A percentile compares a stretch with the other conserved stretches of the same genome.
Conservation (phyloP, 768 basidiomycete genomes). For the Cyclocybe cylindracea region DNA sequence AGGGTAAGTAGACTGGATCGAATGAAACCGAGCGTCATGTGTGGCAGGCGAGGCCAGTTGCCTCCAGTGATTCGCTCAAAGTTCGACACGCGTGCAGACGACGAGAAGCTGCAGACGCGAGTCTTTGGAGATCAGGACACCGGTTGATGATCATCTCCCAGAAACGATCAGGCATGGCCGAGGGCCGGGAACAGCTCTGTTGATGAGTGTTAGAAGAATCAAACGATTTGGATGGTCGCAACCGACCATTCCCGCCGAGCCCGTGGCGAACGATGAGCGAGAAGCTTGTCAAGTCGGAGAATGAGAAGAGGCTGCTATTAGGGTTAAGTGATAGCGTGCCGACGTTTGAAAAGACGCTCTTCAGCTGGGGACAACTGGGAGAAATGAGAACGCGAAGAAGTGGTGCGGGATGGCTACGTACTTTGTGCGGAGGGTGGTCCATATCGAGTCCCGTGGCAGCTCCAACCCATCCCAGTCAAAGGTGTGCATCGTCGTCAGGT, state of each 20-base stretch:
- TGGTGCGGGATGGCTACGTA: slow-evolving; percentile 22
- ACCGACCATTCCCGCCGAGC: slow-evolving; percentile 36
- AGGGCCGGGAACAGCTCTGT: slow-evolving; percentile 38
- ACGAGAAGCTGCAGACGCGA: slow-evolving; percentile 52
- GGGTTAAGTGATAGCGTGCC: slow-evolving; percentile 36
- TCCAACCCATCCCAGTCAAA: slow-evolving; percentile 58
- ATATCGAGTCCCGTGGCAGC: slow-evolving; percentile 41
- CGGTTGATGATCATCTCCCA: slow-evolving; percentile 51
- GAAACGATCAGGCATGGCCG: slow-evolving; percentile 41
- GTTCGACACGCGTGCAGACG: slow-evolving; percentile 43
- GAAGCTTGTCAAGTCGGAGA: slow-evolving; percentile 43
- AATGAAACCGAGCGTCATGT: slow-evolving; percentile 51
- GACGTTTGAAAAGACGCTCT: slow-evolving; percentile 45
- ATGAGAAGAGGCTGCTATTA: slow-evolving; percentile 41
- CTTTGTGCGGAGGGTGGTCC: slow-evolving; percentile 39
- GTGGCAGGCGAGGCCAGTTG: slow-evolving; percentile 40
- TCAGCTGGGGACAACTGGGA: slow-evolving; percentile 42
- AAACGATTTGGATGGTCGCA: not conserved
- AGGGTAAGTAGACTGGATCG: slow-evolving; percentile 43
- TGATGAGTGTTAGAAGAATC: not conserved
- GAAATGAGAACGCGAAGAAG: slow-evolving; percentile 4
- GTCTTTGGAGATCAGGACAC: slow-evolving; percentile 49
- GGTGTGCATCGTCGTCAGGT: slow-evolving; percentile 35
- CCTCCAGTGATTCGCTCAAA: slow-evolving; percentile 40
- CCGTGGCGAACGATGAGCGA: slow-evolving; percentile 50